A percentile compares a stretch with the other conserved stretches of the same genome.
Evolutionary conservation across 371 early-diverging fungal species (phyloP).

Genomic region (Haplosporangium sp.): DNA sequence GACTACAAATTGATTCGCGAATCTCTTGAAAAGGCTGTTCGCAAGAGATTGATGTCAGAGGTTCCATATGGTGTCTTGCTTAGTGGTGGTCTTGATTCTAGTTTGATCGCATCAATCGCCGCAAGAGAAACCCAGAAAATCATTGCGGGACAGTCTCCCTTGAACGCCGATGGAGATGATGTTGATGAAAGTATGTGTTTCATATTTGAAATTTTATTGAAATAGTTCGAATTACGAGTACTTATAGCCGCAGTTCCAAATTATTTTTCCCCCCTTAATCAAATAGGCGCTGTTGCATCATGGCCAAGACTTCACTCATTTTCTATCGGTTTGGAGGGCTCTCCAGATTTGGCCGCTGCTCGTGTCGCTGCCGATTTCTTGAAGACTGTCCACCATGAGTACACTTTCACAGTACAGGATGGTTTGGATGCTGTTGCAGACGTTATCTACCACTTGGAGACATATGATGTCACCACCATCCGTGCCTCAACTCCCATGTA

Average conservation of each 20-base stretch:
- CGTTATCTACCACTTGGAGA: constrained; percentile 96
- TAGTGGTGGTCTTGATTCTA: constrained; percentile 94
- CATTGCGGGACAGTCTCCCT: constrained; percentile 38
- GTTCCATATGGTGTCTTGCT: constrained; percentile 97
- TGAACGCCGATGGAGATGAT: constrained; percentile 68
- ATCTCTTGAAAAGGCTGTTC: constrained; percentile 86
- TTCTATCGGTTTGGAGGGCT: constrained; percentile 93
- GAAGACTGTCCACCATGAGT: constrained; percentile 93
- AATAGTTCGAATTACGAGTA: too few species aligned
- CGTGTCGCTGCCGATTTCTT: constrained; percentile 90
- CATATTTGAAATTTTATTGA: too few species aligned
- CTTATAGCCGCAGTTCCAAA: too few species aligned
- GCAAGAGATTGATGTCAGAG: constrained; percentile 96
- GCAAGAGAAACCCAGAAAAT: constrained; percentile 81
- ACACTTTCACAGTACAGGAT: constrained; percentile 94
- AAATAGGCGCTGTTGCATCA: constrained; percentile 61
- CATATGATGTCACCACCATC: constrained; percentile 99
- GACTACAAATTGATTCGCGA: constrained; percentile 81
- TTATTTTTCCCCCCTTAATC: too few species aligned
- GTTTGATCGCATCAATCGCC: constrained; percentile 94
- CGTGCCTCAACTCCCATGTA: constrained; percentile 98
- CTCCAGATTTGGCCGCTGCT: constrained; percentile 95
- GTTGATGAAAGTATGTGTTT: constrained; percentile 73
- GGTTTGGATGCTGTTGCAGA: constrained; percentile 95
- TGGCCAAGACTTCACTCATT: constrained; percentile 96